phyloP scores from a whole-genome alignment of 306 rosid species.

The Hylodesmum podocarpum region DNA sequence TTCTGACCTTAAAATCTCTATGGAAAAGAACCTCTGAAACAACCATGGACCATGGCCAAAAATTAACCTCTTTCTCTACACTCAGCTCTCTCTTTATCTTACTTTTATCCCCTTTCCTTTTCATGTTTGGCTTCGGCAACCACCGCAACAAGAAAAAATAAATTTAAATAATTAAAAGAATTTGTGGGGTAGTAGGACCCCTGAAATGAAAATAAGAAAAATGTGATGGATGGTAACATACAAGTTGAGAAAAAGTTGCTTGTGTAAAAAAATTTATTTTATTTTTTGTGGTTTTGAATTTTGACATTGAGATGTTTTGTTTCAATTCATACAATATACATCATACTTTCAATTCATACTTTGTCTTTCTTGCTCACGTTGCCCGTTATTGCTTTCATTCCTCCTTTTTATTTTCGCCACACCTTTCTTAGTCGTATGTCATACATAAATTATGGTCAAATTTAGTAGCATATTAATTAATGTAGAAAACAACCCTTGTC shows the following conservation, averaged over 20 bases:
- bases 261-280: background rate
- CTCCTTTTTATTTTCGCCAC: background rate
- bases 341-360: slow-evolving; percentile 21
- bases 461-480: background rate
- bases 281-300: background rate
- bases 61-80: slow-evolving; percentile 22
- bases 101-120: slow-evolving; percentile 44
- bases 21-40: slow-evolving; percentile 64
- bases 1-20: slow-evolving; percentile 76
- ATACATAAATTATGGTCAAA: background rate
- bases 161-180: slow-evolving; percentile 16
- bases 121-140: slow-evolving; percentile 54
- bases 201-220: slow-evolving; percentile 40
- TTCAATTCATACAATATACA: background rate
- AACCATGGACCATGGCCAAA: slow-evolving; percentile 51
- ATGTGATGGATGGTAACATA: slow-evolving; percentile 40
- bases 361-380: background rate
- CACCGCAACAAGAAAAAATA: slow-evolving; percentile 52
- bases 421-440: background rate
- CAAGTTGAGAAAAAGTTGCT: slow-evolving; percentile 19
- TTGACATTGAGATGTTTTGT: background rate
- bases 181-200: slow-evolving; percentile 36
- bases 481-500: background rate
- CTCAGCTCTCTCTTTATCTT: slow-evolving; percentile 21
- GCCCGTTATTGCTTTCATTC: background rate